Evolutionary conservation across 768 basidiomycete species (phyloP), one percentile per base, ranked within the genome.

Genomic region (Asterophora lycoperdoides): DNA sequence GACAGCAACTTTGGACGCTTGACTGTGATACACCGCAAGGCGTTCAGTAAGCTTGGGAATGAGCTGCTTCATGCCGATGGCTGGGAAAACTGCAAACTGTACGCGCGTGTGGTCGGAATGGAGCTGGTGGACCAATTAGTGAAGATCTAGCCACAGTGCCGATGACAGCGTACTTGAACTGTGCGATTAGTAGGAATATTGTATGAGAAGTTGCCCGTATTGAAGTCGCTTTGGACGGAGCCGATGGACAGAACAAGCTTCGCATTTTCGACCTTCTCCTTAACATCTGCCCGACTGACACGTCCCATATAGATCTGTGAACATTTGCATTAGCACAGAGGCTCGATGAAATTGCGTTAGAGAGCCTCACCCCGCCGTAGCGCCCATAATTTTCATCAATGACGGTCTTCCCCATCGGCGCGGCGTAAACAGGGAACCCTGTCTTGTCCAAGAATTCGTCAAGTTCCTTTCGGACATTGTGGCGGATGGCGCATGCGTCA

Each of bases 161-260:
- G 8, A 19, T 5, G 19, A 49, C 56, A 23, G 23, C 23, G 13
- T 55, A 85, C 86, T 73, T 89, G 88, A 52, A 90, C 70, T 10
- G 79, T 81, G 34, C 72, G 73, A 8, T 66, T 63, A 0, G 71
- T 71, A 4, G 84, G 80, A 39, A 86, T 82, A 42, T 77, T 79
- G 58, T 88, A 90, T 0, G 86, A 85, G 66, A 91, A 93, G 64
- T 86, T 86, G 29, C 90, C 92, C 1, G 87, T 89, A 65, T 94
- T 94, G 72, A 90, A 92, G 64, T 94, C 91, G 39, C 78, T 81
- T 60, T 78, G 80, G 44, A 89, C 68, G 1, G 70, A 66, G 3
- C 89, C 89, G 49, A 94, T 69, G 10, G 86, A 86, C 9, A 94
- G 60, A 44, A 90, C 81, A 35, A 93, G 70, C 55, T 84, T 86